A percentile compares a stretch with the other conserved stretches of the same genome.
Evolutionary conservation across 176 grass and related monocot species (phyloP).

Genomic region (Lolium perenne): DNA sequence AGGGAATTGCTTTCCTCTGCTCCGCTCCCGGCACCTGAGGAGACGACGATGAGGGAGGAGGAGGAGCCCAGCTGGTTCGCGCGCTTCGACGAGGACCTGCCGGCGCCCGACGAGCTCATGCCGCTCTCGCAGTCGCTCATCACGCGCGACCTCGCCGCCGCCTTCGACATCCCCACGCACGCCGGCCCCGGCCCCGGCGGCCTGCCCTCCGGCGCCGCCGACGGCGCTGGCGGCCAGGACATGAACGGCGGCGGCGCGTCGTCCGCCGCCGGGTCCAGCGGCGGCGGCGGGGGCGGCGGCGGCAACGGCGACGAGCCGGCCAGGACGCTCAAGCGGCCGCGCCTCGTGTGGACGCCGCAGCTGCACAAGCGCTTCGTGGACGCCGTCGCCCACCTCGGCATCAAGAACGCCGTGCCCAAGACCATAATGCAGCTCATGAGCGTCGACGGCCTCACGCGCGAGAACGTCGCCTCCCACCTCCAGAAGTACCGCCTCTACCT

Average conservation of each 20-base stretch:
- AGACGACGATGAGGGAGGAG: constrained; percentile 75
- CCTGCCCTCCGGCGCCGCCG: not conserved
- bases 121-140: constrained; percentile 86
- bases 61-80: constrained; percentile 93
- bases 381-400: constrained; percentile 86
- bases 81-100: constrained; percentile 83
- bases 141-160: constrained; percentile 83
- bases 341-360: constrained; percentile 93
- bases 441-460: constrained; percentile 90
- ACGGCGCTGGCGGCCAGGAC: constrained; percentile 17
- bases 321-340: constrained; percentile 79
- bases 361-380: constrained; percentile 94
- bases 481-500: constrained; percentile 92
- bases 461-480: constrained; percentile 90
- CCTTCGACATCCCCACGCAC: constrained; percentile 78
- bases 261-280: constrained; percentile 61
- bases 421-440: constrained; percentile 98
- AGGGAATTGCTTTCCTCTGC: constrained; percentile 36
- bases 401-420: constrained; percentile 97
- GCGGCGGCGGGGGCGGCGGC: constrained; percentile 46
- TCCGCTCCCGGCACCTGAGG: not conserved
- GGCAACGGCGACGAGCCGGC: constrained; percentile 68
- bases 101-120: constrained; percentile 81
- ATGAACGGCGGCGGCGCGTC: constrained; percentile 68
- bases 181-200: constrained; percentile 12